Evolutionary conservation across 176 grass and related monocot genomes (phyloP).

Genomic region (Carex littledalei): DNA sequence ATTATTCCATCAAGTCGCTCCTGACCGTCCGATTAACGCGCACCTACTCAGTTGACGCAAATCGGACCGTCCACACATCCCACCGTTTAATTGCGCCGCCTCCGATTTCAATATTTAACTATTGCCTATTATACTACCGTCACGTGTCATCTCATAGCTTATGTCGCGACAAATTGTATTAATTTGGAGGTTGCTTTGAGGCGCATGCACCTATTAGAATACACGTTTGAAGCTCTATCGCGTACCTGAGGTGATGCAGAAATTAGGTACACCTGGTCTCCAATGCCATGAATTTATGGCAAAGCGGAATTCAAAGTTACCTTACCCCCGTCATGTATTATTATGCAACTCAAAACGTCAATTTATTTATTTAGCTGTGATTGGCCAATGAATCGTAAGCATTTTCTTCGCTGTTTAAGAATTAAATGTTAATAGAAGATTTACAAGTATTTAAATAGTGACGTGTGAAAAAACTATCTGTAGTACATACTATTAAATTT

Average conservation of each 20-base stretch:
- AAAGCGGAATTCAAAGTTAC: no score
- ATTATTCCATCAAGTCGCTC: not conserved
- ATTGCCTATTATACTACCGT: conserved; percentile 16
- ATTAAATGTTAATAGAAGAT: no score
- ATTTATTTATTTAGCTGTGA: no score
- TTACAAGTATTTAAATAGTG: no score
- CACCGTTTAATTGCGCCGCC: conserved; percentile 7
- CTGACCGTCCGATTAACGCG: not conserved
- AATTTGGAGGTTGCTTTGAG: conserved; percentile 14
- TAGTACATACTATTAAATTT: no score
- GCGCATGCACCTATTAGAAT: conserved; percentile 6
- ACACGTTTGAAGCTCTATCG: conserved; percentile 19
- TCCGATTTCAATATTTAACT: not conserved
- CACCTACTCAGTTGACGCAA: conserved; percentile 2
- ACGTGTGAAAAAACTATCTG: no score
- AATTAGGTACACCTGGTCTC: not conserved
- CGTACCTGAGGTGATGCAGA: not conserved
- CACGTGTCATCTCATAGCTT: conserved; percentile 7
- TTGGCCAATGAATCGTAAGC: no score
- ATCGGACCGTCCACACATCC: not conserved
- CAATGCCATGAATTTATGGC: not conserved
- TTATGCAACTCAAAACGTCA: no score
- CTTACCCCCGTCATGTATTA: no score
- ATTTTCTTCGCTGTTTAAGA: no score
- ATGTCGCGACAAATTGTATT: conserved; percentile 9